Evolutionary conservation across 768 basidiomycete species (phyloP), one percentile per base, ranked within the genome.

Genomic region (Dacryopinax primogenitus): DNA sequence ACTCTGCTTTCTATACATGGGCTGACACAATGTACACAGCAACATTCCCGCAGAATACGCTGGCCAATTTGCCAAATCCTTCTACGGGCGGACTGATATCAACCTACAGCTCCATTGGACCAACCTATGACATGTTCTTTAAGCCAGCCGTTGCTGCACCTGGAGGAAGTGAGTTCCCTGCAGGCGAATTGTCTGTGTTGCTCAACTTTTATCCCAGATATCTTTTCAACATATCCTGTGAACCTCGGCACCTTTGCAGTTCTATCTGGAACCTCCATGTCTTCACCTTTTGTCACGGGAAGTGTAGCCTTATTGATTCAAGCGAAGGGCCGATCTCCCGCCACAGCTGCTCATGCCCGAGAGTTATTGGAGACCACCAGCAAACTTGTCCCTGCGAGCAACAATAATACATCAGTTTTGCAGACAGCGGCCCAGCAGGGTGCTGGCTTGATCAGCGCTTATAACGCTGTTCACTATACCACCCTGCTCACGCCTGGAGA

Each of bases 121-220:
- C 85, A 1, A 78, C 82, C 2, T 81, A 84, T 70, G 84, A 86
- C 69, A 76, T 84, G 67, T 79, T 74, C 74, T 81, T 81, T 77
- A 83, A 83, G 64, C 82, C 83, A 11, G 76, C 81, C 12, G 71
- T 84, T 63, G 75, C 81, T 32, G 80, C 82, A 3, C 82, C 82
- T 0, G 83, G 83, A 11, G 81, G 81, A 0, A 78, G 63, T 64
- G 34, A 64, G 63, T 45, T 18, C 6, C 21, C 13, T 37, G n/a
- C 11, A 35, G 11, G 18, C 62, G 32, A 28, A 7, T 6, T 33
- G n/a, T 63, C 7, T 35, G 9, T 36, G 62, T 34, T 21, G 65
- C 44, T 62, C 61, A 26, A 65, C 66, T 2, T 65, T 64, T 15
- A 66, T 63, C 16, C 65, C 63, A 35, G 66, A 79, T 70, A 81